Evolutionary conservation across 441 rosid species (phyloP).

Genomic region (Gossypium aridum): DNA sequence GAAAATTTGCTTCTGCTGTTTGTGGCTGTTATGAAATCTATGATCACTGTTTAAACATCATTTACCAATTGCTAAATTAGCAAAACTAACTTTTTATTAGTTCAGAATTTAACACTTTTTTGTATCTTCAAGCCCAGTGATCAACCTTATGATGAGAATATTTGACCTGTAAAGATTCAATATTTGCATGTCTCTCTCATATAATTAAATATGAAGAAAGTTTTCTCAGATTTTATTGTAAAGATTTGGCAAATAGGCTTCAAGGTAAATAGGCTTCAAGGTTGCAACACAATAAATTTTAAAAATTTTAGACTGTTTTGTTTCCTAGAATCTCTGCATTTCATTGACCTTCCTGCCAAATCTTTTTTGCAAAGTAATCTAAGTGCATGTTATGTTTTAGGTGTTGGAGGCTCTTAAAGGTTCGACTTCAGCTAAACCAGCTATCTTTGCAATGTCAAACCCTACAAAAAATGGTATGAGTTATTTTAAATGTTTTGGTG

Average conservation of each 20-base stretch:
- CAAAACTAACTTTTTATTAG: too few species aligned
- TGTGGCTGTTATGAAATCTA: neutral
- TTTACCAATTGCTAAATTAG: too few species aligned
- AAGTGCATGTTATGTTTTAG: slow-evolving; percentile 30
- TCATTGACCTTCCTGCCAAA: neutral
- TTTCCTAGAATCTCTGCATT: slow-evolving; percentile 2
- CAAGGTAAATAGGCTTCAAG: neutral
- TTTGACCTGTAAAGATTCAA: neutral
- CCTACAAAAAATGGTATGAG: slow-evolving; percentile 86
- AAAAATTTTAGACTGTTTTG: neutral
- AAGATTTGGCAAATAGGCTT: neutral
- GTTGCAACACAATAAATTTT: neutral
- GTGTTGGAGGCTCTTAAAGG: slow-evolving; percentile 92
- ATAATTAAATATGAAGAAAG: neutral
- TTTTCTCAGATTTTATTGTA: neutral
- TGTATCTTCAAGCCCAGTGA: neutral
- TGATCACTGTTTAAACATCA: neutral
- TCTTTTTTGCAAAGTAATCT: neutral
- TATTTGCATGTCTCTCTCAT: neutral
- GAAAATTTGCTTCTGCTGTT: neutral
- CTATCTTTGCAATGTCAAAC: slow-evolving; percentile 86
- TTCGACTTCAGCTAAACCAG: slow-evolving; percentile 96
- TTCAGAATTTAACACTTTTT: neutral
- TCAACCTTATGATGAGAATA: neutral
- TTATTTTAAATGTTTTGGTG: neutral